Conservation (phyloP, 257 asterid species). For the Solanum chmielewskii region DNA sequence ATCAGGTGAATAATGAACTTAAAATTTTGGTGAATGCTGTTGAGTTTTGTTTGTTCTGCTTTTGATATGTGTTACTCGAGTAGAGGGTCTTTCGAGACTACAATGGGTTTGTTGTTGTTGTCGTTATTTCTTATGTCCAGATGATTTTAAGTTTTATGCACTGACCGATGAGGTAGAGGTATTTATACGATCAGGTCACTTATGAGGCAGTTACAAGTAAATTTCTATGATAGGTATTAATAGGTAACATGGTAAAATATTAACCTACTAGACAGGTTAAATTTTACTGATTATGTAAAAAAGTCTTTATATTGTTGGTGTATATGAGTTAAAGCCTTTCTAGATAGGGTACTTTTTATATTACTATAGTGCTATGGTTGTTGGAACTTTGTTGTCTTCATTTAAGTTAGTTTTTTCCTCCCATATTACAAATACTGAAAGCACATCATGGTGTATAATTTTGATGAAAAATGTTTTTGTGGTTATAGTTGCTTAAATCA, state of each 20-base stretch:
- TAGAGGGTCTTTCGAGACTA: neutral
- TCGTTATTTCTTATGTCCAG: neutral
- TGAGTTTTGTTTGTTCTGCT: neutral
- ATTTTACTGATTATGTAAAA: neutral
- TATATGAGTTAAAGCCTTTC: neutral
- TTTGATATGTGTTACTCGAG: neutral
- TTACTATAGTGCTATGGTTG: neutral
- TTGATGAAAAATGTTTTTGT: neutral
- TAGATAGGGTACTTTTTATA: neutral
- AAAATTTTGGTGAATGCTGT: neutral
- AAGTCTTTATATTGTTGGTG: neutral
- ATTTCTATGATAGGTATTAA: neutral
- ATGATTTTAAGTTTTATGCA: neutral
- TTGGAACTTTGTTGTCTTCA: neutral
- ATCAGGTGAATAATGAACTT: slow-evolving; percentile 39
- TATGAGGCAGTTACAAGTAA: neutral
- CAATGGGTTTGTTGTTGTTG: neutral
- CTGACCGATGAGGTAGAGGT: neutral
- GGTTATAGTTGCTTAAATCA: neutral
- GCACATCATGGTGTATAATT: neutral
- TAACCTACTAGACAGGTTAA: neutral
- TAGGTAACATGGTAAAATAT: neutral
- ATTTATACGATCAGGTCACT: neutral
- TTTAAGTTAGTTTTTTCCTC: neutral
- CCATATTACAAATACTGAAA: neutral